phyloP scores from a whole-genome alignment of 345 rosid species.

The Isatis tinctoria region DNA sequence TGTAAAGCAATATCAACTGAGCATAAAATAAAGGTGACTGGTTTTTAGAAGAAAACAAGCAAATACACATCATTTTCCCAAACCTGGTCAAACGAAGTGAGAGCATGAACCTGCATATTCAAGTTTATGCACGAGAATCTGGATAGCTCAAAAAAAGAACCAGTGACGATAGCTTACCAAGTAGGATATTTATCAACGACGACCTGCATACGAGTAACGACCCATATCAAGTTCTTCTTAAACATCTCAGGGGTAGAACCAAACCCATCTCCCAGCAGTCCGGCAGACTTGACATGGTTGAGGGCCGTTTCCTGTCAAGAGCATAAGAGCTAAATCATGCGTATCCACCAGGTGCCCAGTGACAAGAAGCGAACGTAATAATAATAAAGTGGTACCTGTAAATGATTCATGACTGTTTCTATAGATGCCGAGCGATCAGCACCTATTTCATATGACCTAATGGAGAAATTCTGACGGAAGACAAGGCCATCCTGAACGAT shows the following conservation, averaged over 20 bases:
- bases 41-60: not conserved
- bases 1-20: not conserved
- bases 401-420: conserved; percentile 94
- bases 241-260: conserved; percentile 97
- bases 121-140: not conserved
- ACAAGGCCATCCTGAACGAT: conserved; percentile 90
- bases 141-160: not conserved
- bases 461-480: conserved; percentile 80
- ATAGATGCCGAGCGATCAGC: conserved; percentile 98
- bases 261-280: conserved; percentile 89
- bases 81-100: not conserved
- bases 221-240: conserved; percentile 94
- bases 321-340: not conserved
- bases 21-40: not conserved
- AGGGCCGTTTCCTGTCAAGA: conserved; percentile 84
- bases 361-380: not conserved
- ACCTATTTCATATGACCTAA: conserved; percentile 97
- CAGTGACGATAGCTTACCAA: conserved; percentile 50
- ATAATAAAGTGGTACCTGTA: conserved; percentile 56
- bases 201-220: conserved; percentile 87
- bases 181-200: conserved; percentile 93
- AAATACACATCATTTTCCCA: not conserved
- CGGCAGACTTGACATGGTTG: conserved; percentile 83
- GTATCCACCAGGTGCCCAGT: not conserved
- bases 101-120: not conserved